Evolutionary conservation across 805 yeast species (phyloP).

Genomic region (Metschnikowia picachoensis): DNA sequence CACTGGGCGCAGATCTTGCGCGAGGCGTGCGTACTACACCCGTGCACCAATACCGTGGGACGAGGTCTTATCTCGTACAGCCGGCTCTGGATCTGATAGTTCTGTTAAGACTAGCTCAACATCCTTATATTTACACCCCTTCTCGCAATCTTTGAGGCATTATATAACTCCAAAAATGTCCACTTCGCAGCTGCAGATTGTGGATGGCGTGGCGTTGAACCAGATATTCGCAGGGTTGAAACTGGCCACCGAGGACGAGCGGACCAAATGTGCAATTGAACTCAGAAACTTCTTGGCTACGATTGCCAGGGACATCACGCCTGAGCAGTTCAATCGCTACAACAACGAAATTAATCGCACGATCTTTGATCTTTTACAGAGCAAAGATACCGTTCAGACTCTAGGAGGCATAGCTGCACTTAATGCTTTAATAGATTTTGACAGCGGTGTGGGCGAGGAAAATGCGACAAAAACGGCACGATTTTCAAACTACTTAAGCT

Average conservation of each 20-base stretch:
- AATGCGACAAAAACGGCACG: constrained; percentile 85
- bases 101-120: not conserved
- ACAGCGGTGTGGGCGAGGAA: constrained; percentile 72
- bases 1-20: too few species aligned
- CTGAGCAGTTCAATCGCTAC: constrained; percentile 77
- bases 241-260: constrained; percentile 39
- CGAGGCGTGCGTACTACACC: constrained; percentile 3
- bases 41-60: constrained; percentile 9
- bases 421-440: constrained; percentile 80
- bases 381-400: constrained; percentile 65
- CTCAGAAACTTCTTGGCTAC: constrained; percentile 65
- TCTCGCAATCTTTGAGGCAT: too few species aligned
- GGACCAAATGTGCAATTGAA: constrained; percentile 61
- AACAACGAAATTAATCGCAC: constrained; percentile 83
- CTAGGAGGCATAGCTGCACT: constrained; percentile 91
- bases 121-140: not conserved
- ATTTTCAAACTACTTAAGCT: constrained; percentile 82
- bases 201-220: constrained; percentile 47
- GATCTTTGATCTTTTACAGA: constrained; percentile 79
- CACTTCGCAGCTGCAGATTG: constrained; percentile 17
- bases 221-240: constrained; percentile 52
- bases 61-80: constrained; percentile 3
- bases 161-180: constrained; percentile 7
- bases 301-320: constrained; percentile 73
- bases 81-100: not conserved